Percentiles rank a stretch among this genome's conserved stretches.
These are phyloP conservation scores for Pichia manshurica DNA, from an alignment of 805 yeast species.

Conservation along the genomic window DNA sequence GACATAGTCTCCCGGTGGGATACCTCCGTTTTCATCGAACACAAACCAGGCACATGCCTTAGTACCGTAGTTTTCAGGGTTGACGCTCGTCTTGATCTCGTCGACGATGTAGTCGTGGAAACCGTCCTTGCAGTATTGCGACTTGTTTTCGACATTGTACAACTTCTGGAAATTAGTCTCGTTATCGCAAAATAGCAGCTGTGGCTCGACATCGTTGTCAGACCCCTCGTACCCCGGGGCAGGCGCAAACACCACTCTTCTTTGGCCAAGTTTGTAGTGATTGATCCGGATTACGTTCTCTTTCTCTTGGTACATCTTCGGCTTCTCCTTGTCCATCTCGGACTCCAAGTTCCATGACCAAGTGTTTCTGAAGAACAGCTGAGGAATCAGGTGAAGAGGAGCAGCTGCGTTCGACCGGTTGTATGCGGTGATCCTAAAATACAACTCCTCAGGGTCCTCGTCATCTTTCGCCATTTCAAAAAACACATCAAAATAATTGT, in stretches of 20 bases:
- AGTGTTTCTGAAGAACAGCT: slow-evolving; percentile 76
- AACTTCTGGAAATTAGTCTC: slow-evolving; percentile 71
- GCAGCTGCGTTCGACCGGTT: slow-evolving; percentile 79
- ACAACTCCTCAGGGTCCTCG: slow-evolving; percentile 71
- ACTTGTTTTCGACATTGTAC: slow-evolving; percentile 56
- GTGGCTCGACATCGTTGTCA: slow-evolving; percentile 66
- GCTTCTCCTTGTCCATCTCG: slow-evolving; percentile 43
- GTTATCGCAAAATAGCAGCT: slow-evolving; percentile 79
- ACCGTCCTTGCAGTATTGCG: slow-evolving; percentile 74
- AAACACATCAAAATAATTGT: slow-evolving; percentile 78
- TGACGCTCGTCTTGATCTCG: slow-evolving; percentile 52
- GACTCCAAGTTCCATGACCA: slow-evolving; percentile 85
- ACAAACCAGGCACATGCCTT: slow-evolving; percentile 80
- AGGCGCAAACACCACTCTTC: slow-evolving; percentile 69
- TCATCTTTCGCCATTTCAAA: slow-evolving; percentile 87
- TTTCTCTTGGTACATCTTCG: slow-evolving; percentile 38
- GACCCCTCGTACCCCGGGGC: slow-evolving; percentile 67
- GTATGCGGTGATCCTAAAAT: slow-evolving; percentile 81
- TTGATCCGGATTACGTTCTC: slow-evolving; percentile 50
- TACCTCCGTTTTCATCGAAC: slow-evolving; percentile 70
- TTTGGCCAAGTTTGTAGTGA: slow-evolving; percentile 64
- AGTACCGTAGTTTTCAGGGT: slow-evolving; percentile 70
- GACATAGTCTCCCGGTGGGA: slow-evolving; percentile 83
- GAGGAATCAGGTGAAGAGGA: slow-evolving; percentile 85
- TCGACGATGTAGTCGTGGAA: slow-evolving; percentile 79